Evolutionary conservation across 768 basidiomycete genomes (phyloP).

Genomic region (Postia placenta): DNA sequence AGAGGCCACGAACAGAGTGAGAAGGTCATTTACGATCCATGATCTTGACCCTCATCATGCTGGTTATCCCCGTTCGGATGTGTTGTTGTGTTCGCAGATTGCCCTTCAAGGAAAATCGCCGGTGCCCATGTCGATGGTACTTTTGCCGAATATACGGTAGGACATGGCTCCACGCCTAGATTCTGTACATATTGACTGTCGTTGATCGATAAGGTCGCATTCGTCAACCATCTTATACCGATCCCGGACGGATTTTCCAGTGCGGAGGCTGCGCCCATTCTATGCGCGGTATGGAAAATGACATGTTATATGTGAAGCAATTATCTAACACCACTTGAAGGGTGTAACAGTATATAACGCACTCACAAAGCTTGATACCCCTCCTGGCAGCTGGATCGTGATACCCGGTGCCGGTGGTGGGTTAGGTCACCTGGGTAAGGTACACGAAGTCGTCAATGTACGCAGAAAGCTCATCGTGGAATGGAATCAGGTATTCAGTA

Average conservation of each 20-base stretch:
- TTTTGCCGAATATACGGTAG: constrained; percentile 54
- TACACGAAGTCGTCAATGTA: neutral
- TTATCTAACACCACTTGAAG: constrained; percentile 22
- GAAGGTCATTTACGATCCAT: constrained; percentile 8
- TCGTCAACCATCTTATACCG: constrained; percentile 60
- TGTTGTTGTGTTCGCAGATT: constrained; percentile 41
- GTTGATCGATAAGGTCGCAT: constrained; percentile 37
- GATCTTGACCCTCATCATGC: neutral
- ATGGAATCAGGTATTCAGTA: constrained; percentile 53
- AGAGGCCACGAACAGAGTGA: constrained; percentile 63
- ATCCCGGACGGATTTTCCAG: constrained; percentile 65
- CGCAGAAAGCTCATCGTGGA: neutral
- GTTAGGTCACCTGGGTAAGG: constrained; percentile 59
- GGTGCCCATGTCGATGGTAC: constrained; percentile 72
- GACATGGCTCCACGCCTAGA: neutral
- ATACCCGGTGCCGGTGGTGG: constrained; percentile 73
- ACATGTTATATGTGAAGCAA: neutral
- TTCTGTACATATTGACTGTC: neutral
- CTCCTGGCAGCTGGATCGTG: constrained; percentile 65
- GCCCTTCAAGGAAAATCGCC: constrained; percentile 45
- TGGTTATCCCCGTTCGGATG: too few relatives aligned
- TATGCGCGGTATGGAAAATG: constrained; percentile 55
- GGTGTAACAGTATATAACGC: constrained; percentile 81
- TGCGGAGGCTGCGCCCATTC: constrained; percentile 58
- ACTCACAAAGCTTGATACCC: constrained; percentile 56